Percentiles rank a stretch among this genome's conserved stretches.
Conservation (phyloP, 805 yeast genomes). For the Metschnikowia shivogae region DNA sequence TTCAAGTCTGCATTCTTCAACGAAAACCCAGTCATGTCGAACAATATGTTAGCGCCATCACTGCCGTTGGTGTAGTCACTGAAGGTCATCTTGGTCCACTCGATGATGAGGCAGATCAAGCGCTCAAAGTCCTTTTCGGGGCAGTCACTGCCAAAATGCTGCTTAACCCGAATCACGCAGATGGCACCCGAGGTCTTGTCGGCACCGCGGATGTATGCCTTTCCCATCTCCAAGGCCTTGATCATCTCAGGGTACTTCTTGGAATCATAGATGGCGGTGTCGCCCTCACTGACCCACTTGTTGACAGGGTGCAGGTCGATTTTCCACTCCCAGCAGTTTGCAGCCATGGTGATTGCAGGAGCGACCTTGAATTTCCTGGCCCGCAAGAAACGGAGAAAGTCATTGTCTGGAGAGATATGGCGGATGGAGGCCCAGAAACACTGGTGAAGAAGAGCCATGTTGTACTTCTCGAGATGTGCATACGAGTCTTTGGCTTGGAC, state of each 20-base stretch:
- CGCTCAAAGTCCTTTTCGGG: conserved; percentile 21
- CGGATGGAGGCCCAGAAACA: conserved; percentile 11
- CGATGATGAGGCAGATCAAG: conserved; percentile 17
- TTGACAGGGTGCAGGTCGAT: conserved; percentile 22
- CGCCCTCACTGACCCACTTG: conserved; percentile 18
- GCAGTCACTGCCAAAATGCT: conserved; percentile 23
- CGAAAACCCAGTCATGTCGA: conserved; percentile 83
- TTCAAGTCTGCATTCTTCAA: conserved; percentile 90
- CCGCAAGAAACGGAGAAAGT: conserved; percentile 16
- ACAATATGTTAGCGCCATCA: conserved; percentile 52
- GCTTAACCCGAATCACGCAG: conserved; percentile 18
- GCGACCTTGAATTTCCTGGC: conserved; percentile 17
- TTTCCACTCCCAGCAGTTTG: conserved; percentile 17
- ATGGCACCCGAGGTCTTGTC: conserved; percentile 17
- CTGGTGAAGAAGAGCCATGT: conserved; percentile 15
- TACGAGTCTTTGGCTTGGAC: conserved; percentile 6
- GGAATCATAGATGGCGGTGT: conserved; percentile 8
- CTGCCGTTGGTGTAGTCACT: conserved; percentile 11
- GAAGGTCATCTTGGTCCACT: conserved; percentile 42
- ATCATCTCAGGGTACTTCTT: conserved; percentile 16
- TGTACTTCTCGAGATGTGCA: conserved; percentile 9
- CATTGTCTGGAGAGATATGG: conserved; percentile 17
- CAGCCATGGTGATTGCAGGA: conserved; percentile 12
- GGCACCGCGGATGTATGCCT: conserved; percentile 16
- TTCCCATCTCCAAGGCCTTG: conserved; percentile 15